These are phyloP conservation scores for Penicillium sp. DNA, from an alignment of 2,329 filamentous ascomycete genomes.

Conservation along the genomic window DNA sequence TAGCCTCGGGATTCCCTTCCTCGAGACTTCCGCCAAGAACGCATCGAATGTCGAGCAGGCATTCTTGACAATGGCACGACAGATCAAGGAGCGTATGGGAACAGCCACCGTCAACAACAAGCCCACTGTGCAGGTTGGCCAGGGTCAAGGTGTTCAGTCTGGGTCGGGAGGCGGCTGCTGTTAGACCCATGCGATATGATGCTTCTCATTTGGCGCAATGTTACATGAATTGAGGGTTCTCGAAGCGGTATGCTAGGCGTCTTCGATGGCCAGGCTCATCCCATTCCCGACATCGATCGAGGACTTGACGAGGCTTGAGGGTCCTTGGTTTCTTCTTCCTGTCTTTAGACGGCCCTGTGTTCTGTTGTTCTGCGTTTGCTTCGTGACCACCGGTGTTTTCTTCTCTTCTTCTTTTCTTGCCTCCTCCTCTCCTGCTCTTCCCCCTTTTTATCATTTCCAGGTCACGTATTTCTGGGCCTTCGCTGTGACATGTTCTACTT, in stretches of 20 bases:
- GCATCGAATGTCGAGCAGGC: slow-evolving; percentile 99
- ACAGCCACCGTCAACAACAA: slow-evolving; percentile 98
- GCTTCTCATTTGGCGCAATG: slow-evolving; percentile 27
- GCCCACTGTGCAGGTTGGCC: slow-evolving; percentile 92
- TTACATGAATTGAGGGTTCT: slow-evolving; percentile 23
- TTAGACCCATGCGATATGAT: slow-evolving; percentile 54
- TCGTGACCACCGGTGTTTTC: slow-evolving; percentile 30
- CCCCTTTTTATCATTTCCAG: slow-evolving; percentile 6
- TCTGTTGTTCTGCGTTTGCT: slow-evolving; percentile 30
- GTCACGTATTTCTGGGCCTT: slow-evolving; percentile 18
- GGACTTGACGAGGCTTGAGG: slow-evolving; percentile 10
- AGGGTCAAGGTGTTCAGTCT: slow-evolving; percentile 89
- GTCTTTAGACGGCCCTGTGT: slow-evolving; percentile 36
- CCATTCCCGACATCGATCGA: slow-evolving; percentile 1
- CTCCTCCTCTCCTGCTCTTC: neutral
- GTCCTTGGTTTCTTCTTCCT: slow-evolving; percentile 23
- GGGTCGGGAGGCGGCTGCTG: slow-evolving; percentile 86
- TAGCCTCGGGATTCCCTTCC: slow-evolving; percentile 97
- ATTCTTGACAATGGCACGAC: slow-evolving; percentile 99
- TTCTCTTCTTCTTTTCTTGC: slow-evolving; percentile 10
- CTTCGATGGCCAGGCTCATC: slow-evolving; percentile 13
- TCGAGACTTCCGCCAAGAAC: slow-evolving; percentile 99
- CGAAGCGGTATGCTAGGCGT: slow-evolving; percentile 18
- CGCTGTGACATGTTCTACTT: slow-evolving; percentile 10
- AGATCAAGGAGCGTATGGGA: slow-evolving; percentile 99